Evolutionary conservation across 2,329 filamentous ascomycete species (phyloP), one percentile per base, ranked within the genome.

Genomic region (Plenodomus lindquistii): DNA sequence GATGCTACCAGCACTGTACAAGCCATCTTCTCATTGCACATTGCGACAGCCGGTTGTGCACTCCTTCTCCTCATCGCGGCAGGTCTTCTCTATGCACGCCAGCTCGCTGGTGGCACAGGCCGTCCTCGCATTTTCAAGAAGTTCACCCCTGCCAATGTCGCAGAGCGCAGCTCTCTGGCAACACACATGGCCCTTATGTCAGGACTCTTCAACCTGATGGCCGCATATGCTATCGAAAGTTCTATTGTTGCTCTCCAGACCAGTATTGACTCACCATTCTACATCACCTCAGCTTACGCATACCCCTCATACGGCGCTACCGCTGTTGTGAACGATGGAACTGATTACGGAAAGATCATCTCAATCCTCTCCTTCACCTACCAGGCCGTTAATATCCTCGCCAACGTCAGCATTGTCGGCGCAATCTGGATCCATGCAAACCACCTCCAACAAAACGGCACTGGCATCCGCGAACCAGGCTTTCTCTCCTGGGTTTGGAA

Each of bases 371-470:
- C 56, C 2, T 59, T 57, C 36, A 34, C 51, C 4, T 57, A 59
- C 37, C 56, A 59, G 17, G 45, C 47, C n/a, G 54, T 54, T 18
- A 48, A 44, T n/a, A 59, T 59, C 9, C 18, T 59, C 17, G 40
- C 53, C 3, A 53, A 59, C 21, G 38, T 56, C 2, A 42, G 40
- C 45, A 57, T 59, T 6, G 52, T 79, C 13, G 56, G 56, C 20
- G 56, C 54, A 2, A 59, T 59, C 31, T 59, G 56, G 56, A 55
- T 59, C 37, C 42, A 51, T 3, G 52, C 56, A 38, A 59, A 59
- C 43, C 52, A 59, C 29, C n/a, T 59, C 1, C 52, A 59, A 18
- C 52, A 50, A 37, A 59, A 59, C 16, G 52, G 42, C 2, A 55
- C 56, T 3, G 47, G 54, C 0, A 48, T 59, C 8, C 48, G 40